Evolutionary conservation across 352 stramenopile genomes (phyloP), one percentile per base, ranked within the genome.

Genomic region (Globisporangium cylindrosporum): DNA sequence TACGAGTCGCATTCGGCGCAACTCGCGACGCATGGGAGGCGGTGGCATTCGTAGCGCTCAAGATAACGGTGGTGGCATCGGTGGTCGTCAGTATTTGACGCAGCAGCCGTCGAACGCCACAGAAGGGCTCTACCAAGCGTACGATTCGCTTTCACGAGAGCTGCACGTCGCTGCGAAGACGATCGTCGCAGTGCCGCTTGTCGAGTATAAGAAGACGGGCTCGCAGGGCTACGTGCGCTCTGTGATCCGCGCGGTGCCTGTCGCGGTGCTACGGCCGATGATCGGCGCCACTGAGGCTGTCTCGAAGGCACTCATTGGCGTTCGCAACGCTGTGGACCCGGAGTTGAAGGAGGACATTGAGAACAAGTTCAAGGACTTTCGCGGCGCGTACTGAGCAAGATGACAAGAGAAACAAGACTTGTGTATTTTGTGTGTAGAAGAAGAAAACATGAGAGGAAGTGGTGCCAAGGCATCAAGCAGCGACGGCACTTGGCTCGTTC

Each of bases 291-390:
- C 86, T 0, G 89, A 96, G 64, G 89, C 89, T 55, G 68, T 96
- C 66, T 92, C 89, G 49, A 93, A 94, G 65, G 88, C 89, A 60
- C 73, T 96, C 15, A 94, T 95, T 62, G 89, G 89, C 18, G 88
- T 94, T 22, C 87, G 89, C 68, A 96, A 96, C 64, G 85, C 84
- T 3, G 88, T 96, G 60, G 88, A 95, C 62, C 89, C 89, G 38
- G 89, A 96, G 72, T 78, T 95, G 49, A 96, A 94, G 70, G 89
- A 96, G 66, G 88, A 96, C 71, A 94, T 96, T 55, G 86, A 94
- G 76, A 96, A 96, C 76, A 96, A 96, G 75, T 96, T 95, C 66
- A 96, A 96, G 81, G 87, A 96, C 76, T 91, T 93, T 64, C 81
- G 86, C 29, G 70, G 62, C 54, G 61, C 55, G 46, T 71, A 74